These are phyloP conservation scores for Schizochytrium sp. DNA, from an alignment of 108 stramenopile species.

Conservation along the genomic window DNA sequence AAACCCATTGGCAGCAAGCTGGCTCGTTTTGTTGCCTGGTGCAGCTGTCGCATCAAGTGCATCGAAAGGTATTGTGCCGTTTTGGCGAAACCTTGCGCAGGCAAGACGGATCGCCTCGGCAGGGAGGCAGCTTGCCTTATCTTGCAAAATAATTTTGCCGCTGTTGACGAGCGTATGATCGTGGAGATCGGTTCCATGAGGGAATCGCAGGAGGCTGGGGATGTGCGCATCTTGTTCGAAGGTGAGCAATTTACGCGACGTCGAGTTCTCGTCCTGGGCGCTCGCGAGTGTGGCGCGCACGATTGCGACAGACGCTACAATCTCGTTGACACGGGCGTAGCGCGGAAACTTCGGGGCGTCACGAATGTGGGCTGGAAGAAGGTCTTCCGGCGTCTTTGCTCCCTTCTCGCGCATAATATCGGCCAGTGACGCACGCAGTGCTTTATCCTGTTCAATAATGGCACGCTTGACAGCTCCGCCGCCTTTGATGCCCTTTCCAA, in stretches of 20 bases:
- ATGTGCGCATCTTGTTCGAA: conserved; percentile 26
- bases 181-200: conserved; percentile 40
- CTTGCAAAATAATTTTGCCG: conserved; percentile 71
- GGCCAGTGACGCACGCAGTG: background rate
- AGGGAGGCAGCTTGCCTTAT: conserved; percentile 89
- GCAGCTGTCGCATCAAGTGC: conserved; percentile 93
- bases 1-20: conserved; percentile 59
- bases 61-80: conserved; percentile 40
- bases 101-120: conserved; percentile 65
- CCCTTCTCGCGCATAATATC: background rate
- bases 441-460: background rate
- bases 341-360: background rate
- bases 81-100: background rate
- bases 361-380: background rate
- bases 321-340: conserved; percentile 25
- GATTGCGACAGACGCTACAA: background rate
- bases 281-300: background rate
- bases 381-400: background rate
- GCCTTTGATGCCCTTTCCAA: conserved; percentile 34
- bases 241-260: background rate
- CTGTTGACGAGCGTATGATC: conserved; percentile 35
- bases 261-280: background rate
- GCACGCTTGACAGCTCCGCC: conserved; percentile 31
- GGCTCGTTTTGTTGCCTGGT: conserved; percentile 96
- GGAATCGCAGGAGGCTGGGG: conserved; percentile 35